Percentiles rank a stretch among this genome's conserved stretches.
phyloP scores from a whole-genome alignment of 169 alveolate genomes.

The Plasmodium knowlesi region DNA sequence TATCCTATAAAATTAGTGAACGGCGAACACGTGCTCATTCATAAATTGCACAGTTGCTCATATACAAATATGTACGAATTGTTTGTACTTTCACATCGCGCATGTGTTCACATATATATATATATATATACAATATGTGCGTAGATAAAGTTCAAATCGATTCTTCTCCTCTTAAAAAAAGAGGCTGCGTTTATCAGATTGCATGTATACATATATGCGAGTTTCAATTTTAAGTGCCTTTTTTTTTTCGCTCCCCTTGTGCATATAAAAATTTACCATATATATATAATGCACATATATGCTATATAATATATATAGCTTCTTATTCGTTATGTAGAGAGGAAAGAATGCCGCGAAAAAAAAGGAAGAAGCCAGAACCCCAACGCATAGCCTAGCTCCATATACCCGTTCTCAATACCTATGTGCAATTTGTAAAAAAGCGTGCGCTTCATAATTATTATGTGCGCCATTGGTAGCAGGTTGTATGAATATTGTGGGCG shows the following conservation, averaged over 20 bases:
- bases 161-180: constrained; percentile 3
- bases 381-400: not conserved
- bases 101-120: not conserved
- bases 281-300: too few relatives aligned
- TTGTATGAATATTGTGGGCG: not conserved
- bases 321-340: not conserved
- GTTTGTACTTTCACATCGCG: not conserved
- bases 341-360: not conserved
- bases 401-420: not conserved
- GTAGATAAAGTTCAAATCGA: not conserved
- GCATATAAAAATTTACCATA: not conserved
- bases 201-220: not conserved
- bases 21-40: not conserved
- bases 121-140: not conserved
- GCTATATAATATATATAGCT: not conserved
- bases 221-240: not conserved
- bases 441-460: not conserved
- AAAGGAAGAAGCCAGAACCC: not conserved
- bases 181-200: not conserved
- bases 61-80: not conserved
- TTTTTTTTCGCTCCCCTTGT: not conserved
- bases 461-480: not conserved
- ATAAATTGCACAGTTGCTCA: not conserved
- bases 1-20: not conserved
- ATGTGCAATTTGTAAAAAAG: not conserved